Evolutionary conservation across 2,329 filamentous ascomycete species (phyloP).

Genomic region (Neofusicoccum parvum): DNA sequence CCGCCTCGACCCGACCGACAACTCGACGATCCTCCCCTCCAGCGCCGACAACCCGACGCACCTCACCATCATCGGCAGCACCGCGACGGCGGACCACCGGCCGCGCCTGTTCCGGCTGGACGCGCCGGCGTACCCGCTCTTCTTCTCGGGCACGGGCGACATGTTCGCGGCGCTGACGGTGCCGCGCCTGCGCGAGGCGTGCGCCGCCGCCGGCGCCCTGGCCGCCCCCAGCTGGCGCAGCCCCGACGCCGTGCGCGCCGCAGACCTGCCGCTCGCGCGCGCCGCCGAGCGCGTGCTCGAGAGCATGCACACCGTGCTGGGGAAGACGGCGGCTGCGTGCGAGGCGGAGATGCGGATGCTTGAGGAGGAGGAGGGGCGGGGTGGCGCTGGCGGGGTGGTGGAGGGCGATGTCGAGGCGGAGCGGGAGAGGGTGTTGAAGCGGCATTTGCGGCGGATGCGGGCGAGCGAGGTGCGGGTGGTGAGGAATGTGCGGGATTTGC

Average conservation of each 20-base stretch:
- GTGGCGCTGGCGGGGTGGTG: conserved; percentile 44
- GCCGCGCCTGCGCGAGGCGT: conserved; percentile 83
- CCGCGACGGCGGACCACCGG: conserved; percentile 62
- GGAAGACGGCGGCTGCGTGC: conserved; percentile 67
- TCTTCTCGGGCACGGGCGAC: conserved; percentile 95
- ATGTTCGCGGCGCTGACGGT: conserved; percentile 96
- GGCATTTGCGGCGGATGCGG: conserved; percentile 71
- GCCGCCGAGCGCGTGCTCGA: conserved; percentile 86
- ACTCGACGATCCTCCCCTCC: conserved; percentile 35
- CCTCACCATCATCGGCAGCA: conserved; percentile 77
- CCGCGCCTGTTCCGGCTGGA: conserved; percentile 87
- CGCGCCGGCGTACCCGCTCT: conserved; percentile 85
- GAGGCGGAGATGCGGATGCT: conserved; percentile 61
- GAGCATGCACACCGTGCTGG: conserved; percentile 86
- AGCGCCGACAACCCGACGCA: conserved; percentile 35
- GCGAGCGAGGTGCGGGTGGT: conserved; percentile 88
- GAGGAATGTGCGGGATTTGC: conserved; percentile 69
- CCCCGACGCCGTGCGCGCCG: conserved; percentile 63
- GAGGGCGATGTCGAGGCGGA: conserved; percentile 46
- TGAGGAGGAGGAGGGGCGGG: conserved; percentile 48
- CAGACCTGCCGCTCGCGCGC: conserved; percentile 76
- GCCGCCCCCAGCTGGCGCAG: conserved; percentile 71
- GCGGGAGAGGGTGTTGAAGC: conserved; percentile 53
- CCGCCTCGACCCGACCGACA: conserved; percentile 60
- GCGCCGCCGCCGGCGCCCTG: conserved; percentile 55